Evolutionary conservation across 2,329 filamentous ascomycete species (phyloP), one percentile per base, ranked within the genome.

Genomic region (Alternaria brassicicola): DNA sequence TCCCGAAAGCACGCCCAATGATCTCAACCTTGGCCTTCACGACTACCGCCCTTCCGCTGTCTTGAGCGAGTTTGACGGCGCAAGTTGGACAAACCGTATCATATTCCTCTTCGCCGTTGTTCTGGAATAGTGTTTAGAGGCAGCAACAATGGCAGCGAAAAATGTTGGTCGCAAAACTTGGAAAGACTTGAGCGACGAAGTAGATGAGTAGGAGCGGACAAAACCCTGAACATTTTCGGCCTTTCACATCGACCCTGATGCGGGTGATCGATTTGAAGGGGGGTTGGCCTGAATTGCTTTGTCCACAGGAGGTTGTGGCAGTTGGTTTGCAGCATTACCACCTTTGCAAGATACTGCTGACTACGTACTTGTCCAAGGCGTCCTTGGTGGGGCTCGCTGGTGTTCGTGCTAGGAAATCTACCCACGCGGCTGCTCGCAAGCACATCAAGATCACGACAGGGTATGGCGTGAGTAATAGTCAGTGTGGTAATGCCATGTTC

Each of bases 321-420:
- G 67, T 74, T 23, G 69, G 70, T 1, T 31, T 73, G 4, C 69
- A 74, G 39, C 72, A 72, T 33, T 72, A 72, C 53, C 70, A 74
- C 23, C 61, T 74, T 4, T 72, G 69, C 59, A 71, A 71, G 55
- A 73, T 74, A 23, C 55, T 74, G 2, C 63, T 73, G 6, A 67
- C 65, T 2, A 68, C 73, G 17, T 73, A 73, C 46, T 73, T 68
- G 2, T 68, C 71, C 1, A 66, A 73, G 23, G 65, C 69, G 12
- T 70, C 43, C 19, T 43, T 62, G 9, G 68, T 72, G 2, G 71
- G 71, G 3, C 52, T 74, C 15, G 68, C 70, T 1, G 69, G 71
- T 15, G 64, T 71, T 3, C 62, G 71, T 2, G 64, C 66, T 5
- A 65, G 71, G 2, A 71, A 68, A 46, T 57, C 63, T 2, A 72